Base-by-base conservation (phyloP, 176 grass and related monocot genomes). In the Carex littledalei region DNA sequence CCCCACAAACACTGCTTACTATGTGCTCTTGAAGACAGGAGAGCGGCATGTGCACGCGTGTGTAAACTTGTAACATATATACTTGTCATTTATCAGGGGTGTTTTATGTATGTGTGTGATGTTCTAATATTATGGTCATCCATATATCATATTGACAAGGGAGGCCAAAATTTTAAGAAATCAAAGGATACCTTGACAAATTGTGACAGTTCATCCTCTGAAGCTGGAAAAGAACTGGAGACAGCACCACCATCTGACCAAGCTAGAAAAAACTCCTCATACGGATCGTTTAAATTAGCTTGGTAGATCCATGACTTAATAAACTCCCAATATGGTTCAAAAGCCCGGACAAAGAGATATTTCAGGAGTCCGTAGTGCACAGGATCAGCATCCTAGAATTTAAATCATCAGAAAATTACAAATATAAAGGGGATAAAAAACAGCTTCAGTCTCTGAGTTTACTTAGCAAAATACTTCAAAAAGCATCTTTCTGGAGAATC, bases 301-400 rank as follows among this genome's bases (percentile, higher is more conserved):
- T 63, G 91, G 86, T 95, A 98, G 87, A 98, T 95, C 96, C 96
- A 98, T 85, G 85, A 92, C 85, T 94, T 98, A 80, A 98, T 94
- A 84, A 98, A 98, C 45, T 89, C 89, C 87, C 89, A 89, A 53
- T 94, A 98, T 81, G 96, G 91, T 62, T 98, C 89, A 84, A 91
- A 98, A 70, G 96, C 92, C 39, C 78, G 76, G 67, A 94, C 63
- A 79, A 98, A 98, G 35, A 95, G 86, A 94, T 94, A 90, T 85
- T 92, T 98, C 54, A 98, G 81, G 87, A 98, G 88, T 79, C 85
- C 84, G 76, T 90, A 91, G 78, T 98, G 91, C 88, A 95, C 86
- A 32, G 80, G 90, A 95, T 98, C 93, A 85, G 90, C 91, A 92
- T 95, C 90, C 96, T 98, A 88, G 52, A 87, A 84, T 72, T 80